These are phyloP conservation scores for Picea engelmannii DNA, from an alignment of 83 land plant genomes.

Conservation along the genomic window DNA sequence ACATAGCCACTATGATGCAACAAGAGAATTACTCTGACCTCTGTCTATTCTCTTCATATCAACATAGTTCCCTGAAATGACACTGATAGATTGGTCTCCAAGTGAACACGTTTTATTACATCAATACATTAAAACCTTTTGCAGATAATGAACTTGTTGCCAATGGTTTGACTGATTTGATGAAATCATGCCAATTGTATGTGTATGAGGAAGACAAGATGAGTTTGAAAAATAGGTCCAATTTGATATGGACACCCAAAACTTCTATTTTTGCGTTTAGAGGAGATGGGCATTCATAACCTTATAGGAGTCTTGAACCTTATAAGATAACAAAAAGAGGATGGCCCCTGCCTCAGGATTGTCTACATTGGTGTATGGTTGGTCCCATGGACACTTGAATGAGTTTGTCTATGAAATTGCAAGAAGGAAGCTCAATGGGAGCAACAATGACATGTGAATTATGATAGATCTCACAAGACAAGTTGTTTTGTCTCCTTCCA, in stretches of 20 bases:
- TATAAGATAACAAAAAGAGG: slow-evolving; percentile 72
- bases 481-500: no score
- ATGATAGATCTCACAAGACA: no score
- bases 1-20: neutral
- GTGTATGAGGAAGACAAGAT: slow-evolving; percentile 52
- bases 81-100: neutral
- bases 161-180: slow-evolving; percentile 59
- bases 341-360: slow-evolving; percentile 87
- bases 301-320: slow-evolving; percentile 80
- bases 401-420: slow-evolving; percentile 72
- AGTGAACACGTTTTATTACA: neutral
- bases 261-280: slow-evolving; percentile 60
- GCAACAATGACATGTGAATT: no score
- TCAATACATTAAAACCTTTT: slow-evolving; percentile 27
- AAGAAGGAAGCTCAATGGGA: slow-evolving; percentile 34
- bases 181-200: slow-evolving; percentile 64
- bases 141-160: slow-evolving; percentile 31
- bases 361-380: slow-evolving; percentile 99
- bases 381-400: slow-evolving; percentile 96
- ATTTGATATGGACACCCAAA: slow-evolving; percentile 64
- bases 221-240: slow-evolving; percentile 34
- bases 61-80: neutral
- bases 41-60: neutral
- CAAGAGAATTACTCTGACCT: neutral
- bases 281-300: slow-evolving; percentile 95